Conservation (phyloP, 208 protist species). For the Leishmania braziliensis region DNA sequence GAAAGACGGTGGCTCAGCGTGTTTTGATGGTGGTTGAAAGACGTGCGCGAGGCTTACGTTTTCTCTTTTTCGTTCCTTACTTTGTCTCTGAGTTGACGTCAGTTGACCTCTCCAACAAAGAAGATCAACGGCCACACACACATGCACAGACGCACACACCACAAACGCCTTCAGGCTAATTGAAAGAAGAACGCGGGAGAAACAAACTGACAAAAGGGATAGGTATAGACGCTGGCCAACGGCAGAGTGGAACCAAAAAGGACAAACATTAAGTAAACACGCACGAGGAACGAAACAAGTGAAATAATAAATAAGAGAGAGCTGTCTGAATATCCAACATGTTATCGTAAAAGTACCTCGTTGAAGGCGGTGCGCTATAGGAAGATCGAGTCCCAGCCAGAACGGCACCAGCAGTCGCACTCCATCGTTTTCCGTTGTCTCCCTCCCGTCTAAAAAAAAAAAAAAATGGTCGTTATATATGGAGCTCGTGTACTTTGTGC, state of each 20-base stretch:
- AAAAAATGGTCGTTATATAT: not conserved
- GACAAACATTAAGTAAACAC: not conserved
- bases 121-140: not conserved
- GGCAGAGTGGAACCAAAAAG: not conserved
- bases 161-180: not conserved
- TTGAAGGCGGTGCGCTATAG: not conserved
- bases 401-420: not conserved
- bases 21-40: not conserved
- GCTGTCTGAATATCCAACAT: not conserved
- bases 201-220: not conserved
- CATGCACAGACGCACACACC: not conserved
- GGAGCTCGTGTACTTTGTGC: not conserved
- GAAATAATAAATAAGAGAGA: not conserved
- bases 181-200: not conserved
- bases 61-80: not conserved
- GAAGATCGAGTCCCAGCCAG: not conserved
- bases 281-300: not conserved
- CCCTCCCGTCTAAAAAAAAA: not conserved
- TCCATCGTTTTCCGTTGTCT: not conserved
- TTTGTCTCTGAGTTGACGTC: slow-evolving; percentile 1
- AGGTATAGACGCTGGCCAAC: not conserved
- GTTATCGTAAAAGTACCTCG: not conserved
- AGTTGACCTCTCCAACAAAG: not conserved
- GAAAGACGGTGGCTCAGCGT: not conserved
- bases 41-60: not conserved